Base-by-base conservation (phyloP, 1,139 yeast genomes). In the Sugiyamaella pinicola region DNA sequence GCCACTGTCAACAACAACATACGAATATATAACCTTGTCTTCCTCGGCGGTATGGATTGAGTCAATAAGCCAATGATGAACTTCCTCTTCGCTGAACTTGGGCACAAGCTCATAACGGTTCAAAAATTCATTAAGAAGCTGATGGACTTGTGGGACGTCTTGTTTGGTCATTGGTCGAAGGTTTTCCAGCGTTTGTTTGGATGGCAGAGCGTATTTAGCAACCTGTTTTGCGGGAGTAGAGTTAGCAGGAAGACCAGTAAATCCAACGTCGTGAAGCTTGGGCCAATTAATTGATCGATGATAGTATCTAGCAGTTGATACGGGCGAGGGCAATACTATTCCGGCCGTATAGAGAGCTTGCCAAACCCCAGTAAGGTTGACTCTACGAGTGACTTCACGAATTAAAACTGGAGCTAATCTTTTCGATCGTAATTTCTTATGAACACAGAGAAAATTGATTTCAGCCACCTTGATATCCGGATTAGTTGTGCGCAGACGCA, bases 281-380 rank as follows among this genome's bases (percentile, higher is more conserved):
- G 82, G 75, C 99, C 99, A 93, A 68, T 93, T 87, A 59, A 93
- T 75, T 2, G 98, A 95, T 62, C 99, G 85, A 71, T 93, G 99
- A 49, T 88, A 87, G 70, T 95, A 95, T 59, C 98, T 81, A 67
- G 96, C 85, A 1, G 89, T 84, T n/a, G 96, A 76, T 7, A 93
- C 80, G 0, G 99, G 99, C 19, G 93, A 84, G 17, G 99, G 99
- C 56, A 93, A 77, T 4, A 89, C 84, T 5, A 84, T 81, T 5
- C 99, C 99, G 0, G 95, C 96, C 10, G 99, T 91, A 70, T 89
- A 90, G 56, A 95, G 77, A 0, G 99, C 99, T 69, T 93, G 98
- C 97, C 98, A 93, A 56, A 91, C 86, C 54, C 87, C 81, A 46
- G 78, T 78, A 58, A 80, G 78, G 70, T 95, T 93, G 60, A 93